Evolutionary conservation across 225 moss, liverwort and hornwort genomes (phyloP), one percentile per base, ranked within the genome.

Genomic region (Marchantia paleacea): DNA sequence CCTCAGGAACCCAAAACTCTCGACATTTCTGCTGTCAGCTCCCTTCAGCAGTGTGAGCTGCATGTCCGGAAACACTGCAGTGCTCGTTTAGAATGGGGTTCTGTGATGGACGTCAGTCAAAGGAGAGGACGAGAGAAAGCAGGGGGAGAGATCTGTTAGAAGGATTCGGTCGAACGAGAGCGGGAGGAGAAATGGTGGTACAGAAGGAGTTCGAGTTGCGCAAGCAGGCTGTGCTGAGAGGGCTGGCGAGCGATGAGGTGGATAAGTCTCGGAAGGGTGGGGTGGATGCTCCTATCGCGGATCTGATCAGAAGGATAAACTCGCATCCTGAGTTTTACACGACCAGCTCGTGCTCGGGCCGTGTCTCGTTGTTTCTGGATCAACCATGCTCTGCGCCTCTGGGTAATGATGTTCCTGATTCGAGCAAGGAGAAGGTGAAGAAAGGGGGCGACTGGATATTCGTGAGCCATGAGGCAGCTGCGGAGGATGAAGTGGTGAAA

Each of bases 371-470:
- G 64, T 94, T 95, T 84, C 90, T 92, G 19, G 97, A 94, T 83
- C 77, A 84, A 22, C 72, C 78, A 12, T 49, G 39, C 15, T 3
- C 25, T 58, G 80, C 72, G 8, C 62, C 16, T 25, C 7, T 64
- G 3, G 83, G 62, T 16, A 69, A 79, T 20, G 66, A 78, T 10
- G 22, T n/a, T 0, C 25, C 63, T 26, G 16, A 73, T 24, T 20
- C 19, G 47, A 66, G 39, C 8, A 52, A 66, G 83, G 72, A 75
- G 48, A 86, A 76, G 73, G 88, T 82, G 79, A 92, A 90, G 83
- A 94, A 99, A 67, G 97, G 97, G 64, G 97, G 97, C 49, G 91
- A 94, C 80, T 99, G 97, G 97, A 87, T 95, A n/a, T 95, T 86
- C 72, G 92, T 99, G 74, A 93, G 84, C 73, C 97, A 99, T 29